Base-by-base conservation (phyloP, 257 asterid species). In the Capsicum baccatum region DNA sequence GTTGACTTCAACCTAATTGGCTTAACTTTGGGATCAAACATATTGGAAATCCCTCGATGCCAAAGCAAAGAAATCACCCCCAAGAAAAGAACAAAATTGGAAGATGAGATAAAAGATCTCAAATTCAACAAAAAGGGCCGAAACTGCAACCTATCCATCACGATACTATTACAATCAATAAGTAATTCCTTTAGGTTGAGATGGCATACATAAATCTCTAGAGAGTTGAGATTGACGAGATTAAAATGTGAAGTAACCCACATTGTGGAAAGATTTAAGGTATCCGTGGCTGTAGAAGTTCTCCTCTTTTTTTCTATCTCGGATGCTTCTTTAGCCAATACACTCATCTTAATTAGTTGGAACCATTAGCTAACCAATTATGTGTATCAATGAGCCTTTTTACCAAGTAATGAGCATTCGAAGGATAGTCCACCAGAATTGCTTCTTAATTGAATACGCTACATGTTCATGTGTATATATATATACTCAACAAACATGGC, bases 1-100 rank as follows among this genome's bases (percentile, higher is more conserved):
- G 79, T 42, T 9, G 56, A 9, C 56, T 68, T 70, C 79, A 70
- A 70, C 79, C 55, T 70, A 70, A n/a, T 68, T 68, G 78, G 78
- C 57, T 9, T 2, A 70, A 42, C 79, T 70, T 70, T 70, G 79
- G 57, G 57, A 70, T 12, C 5, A 70, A 44, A 42, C 35, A 70
- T n/a, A 42, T 44, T 42, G 14, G 78, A 15, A 70, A 16, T 7
- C 56, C 15, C 39, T 47, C 79, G 57, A 71, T 33, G 3, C n/a
- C 79, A 71, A 71, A 71, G 79, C 57, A 71, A 33, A 71, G 57
- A 71, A 47, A 39, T 69, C 55, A 69, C 54, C 15, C 54, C 26
- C 12, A 15, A 37, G 42, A 69, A 4, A 39, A 44, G 8, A 35
- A 42, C 21, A 39, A 17, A 16, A 37, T 15, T 68, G 78, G 39